Evolutionary conservation across 2,329 filamentous ascomycete genomes (phyloP).

Genomic region (Fusarium nelsonii): DNA sequence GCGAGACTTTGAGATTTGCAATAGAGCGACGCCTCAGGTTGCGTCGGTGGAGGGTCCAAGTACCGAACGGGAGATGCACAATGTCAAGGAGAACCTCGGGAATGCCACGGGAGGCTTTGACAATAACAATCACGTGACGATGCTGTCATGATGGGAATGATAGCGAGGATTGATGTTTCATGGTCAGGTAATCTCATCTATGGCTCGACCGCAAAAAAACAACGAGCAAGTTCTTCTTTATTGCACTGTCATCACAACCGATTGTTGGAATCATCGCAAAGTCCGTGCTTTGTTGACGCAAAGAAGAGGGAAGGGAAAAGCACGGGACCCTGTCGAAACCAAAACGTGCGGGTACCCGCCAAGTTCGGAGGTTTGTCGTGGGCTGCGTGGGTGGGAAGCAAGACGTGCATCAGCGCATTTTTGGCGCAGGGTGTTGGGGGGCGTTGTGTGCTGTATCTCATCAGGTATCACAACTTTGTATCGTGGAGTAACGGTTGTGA

Average conservation of each 20-base stretch:
- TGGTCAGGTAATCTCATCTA: neutral
- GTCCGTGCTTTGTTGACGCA: slow-evolving; percentile 37
- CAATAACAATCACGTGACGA: slow-evolving; percentile 29
- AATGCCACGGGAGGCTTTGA: slow-evolving; percentile 42
- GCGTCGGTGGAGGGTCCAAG: slow-evolving; percentile 38
- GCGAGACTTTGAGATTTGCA: slow-evolving; percentile 16
- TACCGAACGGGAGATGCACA: slow-evolving; percentile 45
- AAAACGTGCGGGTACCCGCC: slow-evolving; percentile 39
- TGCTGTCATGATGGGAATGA: neutral
- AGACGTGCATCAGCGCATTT: slow-evolving; percentile 28
- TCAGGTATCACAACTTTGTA: neutral
- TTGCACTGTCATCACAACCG: neutral
- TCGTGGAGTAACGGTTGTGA: slow-evolving; percentile 2
- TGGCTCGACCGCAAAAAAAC: neutral
- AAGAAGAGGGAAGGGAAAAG: slow-evolving; percentile 25
- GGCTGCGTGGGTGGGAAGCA: slow-evolving; percentile 25
- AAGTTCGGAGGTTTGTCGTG: slow-evolving; percentile 40
- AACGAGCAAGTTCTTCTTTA: neutral
- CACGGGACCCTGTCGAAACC: slow-evolving; percentile 37
- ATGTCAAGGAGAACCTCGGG: slow-evolving; percentile 47
- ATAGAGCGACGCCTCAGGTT: slow-evolving; percentile 26
- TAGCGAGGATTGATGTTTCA: neutral
- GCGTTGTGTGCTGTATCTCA: neutral
- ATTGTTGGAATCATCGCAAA: slow-evolving; percentile 34
- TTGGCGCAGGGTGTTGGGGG: slow-evolving; percentile 5